Evolutionary conservation across 2,329 filamentous ascomycete genomes (phyloP), one percentile per base, ranked within the genome.

Genomic region (Cladosporium cucumerinum): DNA sequence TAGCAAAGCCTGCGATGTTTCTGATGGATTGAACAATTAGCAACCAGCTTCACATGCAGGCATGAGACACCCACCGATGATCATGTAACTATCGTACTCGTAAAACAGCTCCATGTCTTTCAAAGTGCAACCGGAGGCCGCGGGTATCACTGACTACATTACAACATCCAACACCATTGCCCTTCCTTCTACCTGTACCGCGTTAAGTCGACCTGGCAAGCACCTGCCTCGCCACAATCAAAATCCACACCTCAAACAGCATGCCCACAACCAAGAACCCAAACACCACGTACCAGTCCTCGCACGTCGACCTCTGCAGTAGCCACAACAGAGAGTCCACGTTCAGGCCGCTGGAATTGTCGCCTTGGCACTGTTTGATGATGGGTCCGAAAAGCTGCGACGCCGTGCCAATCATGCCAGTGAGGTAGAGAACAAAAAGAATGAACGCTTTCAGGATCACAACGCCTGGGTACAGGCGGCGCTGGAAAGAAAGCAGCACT

Each of bases 181-280:
- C 28, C 11, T 16, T 1, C 18, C 1, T 2, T 70, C 21, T 11
- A 1, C 72, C 16, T 71, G 69, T 57, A 68, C 66, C 23, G 6
- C 68, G 68, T 32, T 69, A 71, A 57, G 69, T 68, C 28, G 73
- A 72, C 11, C 74, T 72, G 67, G 69, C 32, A 43, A 62, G 49
- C 23, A 70, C 68, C 68, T 68, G 72, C 63, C 66, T 67, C 34
- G 71, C 84, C 81, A 89, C 84, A 57, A 89, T 76, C 73, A 88
- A 85, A 84, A 89, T 87, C 84, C 86, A 89, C 26, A 88, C 73
- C 72, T 87, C 82, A 70, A 89, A 87, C 16, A 88, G 81, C 0
- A 81, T 80, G 43, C 86, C 85, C 18, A 89, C 80, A 63, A 89
- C 82, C 77, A 86, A 87, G 70, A 88, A 87, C 11, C 85, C 84